Conservation (phyloP, 768 basidiomycete species). For the Porphyrellus cyaneotinctus region DNA sequence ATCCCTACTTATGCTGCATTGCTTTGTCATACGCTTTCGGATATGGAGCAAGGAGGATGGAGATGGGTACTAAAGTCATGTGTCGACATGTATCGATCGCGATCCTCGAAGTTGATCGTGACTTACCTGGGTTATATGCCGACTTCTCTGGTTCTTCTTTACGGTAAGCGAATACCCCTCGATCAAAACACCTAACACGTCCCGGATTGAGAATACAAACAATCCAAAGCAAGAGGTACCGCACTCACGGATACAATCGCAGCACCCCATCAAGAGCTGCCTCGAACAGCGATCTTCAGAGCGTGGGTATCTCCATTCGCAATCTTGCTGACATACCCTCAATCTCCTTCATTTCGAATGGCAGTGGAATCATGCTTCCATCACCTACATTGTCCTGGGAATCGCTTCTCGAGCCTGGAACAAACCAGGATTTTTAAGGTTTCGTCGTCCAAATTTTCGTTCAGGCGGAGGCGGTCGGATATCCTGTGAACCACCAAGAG, state of each 20-base stretch:
- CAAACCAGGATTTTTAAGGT: constrained; percentile 26
- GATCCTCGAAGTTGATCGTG: neutral
- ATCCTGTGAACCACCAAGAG: constrained; percentile 8
- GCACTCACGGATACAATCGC: constrained; percentile 24
- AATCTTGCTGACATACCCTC: neutral
- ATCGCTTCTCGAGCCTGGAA: constrained; percentile 30
- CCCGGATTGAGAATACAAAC: neutral
- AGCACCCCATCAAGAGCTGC: constrained; percentile 22
- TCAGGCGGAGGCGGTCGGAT: constrained; percentile 23
- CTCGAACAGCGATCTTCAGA: constrained; percentile 22
- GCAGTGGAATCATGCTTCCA: constrained; percentile 22
- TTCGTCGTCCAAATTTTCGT: constrained; percentile 21
- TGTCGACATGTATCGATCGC: neutral
- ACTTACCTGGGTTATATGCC: constrained; percentile 4
- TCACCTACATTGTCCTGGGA: constrained; percentile 12
- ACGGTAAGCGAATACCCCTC: constrained; percentile 4
- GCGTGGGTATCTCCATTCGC: neutral
- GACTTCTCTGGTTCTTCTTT: neutral
- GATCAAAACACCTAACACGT: constrained; percentile 16
- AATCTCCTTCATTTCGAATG: neutral
- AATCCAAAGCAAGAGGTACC: neutral
- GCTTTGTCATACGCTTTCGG: constrained; percentile 12
- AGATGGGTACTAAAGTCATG: constrained; percentile 10
- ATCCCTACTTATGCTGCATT: neutral
- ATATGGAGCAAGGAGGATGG: neutral